Evolutionary conservation across 306 rosid species (phyloP), one percentile per base, ranked within the genome.

Genomic region (Echinosophora koreensis): DNA sequence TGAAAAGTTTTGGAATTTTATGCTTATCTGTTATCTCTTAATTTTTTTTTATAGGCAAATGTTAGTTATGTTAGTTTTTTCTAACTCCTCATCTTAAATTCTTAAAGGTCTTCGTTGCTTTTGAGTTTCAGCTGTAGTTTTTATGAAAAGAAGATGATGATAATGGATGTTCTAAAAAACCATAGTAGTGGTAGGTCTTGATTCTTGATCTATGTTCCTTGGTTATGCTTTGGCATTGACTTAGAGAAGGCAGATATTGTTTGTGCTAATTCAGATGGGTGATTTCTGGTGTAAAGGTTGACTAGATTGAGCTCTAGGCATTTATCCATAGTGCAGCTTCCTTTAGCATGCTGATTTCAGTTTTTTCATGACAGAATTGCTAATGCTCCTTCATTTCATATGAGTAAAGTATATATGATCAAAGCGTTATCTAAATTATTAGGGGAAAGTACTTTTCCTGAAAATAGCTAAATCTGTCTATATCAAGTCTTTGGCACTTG

Each of bases 401-500:
- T 1, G 34, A 59, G 14, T 47, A 5, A 8, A 22, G 66, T 58
- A 35, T 8, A 22, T 18, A 59, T 57, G 44, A 60, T 32, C 54
- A 6, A 8, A 56, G 28, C 38, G 3, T 47, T 74, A 6, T 61
- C 38, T 32, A 17, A 49, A 12, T 14, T 39, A 27, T 14, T 17
- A 17, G 61, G 56, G 52, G 22, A 11, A 17, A 15, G 8, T 37
- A 30, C 32, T 10, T 35, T 28, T 27, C 13, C 16, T 28, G 32
- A 59, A 28, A 32, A 74, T 46, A 17, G 64, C 47, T 64, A 17
- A 75, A 38, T 14, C n/a, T 64, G 32, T 51, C 79, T 38, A 13
- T 50, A 3, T 68, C 5, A 22, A 50, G 28, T 75, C 72, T 6
- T 2, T 37, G 56, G 17, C 32, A 18, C 42, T 28, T 73, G 69